phyloP scores from a whole-genome alignment of 345 rosid genomes.

The Syzygium aqueum region DNA sequence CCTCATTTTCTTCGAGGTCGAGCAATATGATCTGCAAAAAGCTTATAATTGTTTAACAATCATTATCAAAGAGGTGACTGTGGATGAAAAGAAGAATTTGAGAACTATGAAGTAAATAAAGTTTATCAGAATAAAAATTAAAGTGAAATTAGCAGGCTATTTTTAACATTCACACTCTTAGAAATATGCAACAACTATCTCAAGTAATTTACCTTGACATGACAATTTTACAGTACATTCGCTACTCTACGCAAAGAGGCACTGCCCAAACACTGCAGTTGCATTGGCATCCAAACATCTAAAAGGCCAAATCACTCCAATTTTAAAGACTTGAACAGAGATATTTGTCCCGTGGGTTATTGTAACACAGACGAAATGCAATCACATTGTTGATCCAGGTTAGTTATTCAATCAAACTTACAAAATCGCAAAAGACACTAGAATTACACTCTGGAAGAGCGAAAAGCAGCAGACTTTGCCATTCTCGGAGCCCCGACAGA shows the following conservation, averaged over 20 bases:
- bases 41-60: not conserved
- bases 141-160: not conserved
- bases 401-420: not conserved
- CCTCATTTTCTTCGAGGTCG: conserved; percentile 33
- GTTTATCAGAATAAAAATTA: not conserved
- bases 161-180: not conserved
- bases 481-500: not conserved
- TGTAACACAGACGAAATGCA: not conserved
- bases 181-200: not conserved
- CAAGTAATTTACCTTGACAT: not conserved
- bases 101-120: not conserved
- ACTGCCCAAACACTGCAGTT: not conserved
- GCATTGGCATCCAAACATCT: not conserved
- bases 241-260: not conserved
- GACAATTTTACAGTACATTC: not conserved
- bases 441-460: not conserved
- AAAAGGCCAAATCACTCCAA: not conserved
- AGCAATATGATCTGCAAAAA: not conserved
- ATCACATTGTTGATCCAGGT: not conserved
- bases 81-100: not conserved
- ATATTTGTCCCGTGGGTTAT: not conserved
- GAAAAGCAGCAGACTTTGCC: not conserved
- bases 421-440: not conserved
- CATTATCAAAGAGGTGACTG: not conserved
- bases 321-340: not conserved